A percentile compares a stretch with the other conserved stretches of the same genome.
phyloP scores from a whole-genome alignment of 169 alveolate genomes.

The Besnoitia besnoiti region DNA sequence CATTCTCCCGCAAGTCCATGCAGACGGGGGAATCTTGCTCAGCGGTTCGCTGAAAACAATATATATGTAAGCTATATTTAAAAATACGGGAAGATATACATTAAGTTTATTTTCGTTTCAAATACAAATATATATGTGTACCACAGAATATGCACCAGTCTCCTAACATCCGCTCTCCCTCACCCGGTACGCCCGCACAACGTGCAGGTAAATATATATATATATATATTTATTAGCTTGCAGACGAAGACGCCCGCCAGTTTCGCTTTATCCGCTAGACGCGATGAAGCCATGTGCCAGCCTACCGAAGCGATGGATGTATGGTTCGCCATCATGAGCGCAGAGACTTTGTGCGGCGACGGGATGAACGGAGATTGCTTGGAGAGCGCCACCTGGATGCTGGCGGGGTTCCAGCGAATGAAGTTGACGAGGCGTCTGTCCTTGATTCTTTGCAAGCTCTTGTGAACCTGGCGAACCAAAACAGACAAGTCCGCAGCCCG shows the following conservation, averaged over 20 bases:
- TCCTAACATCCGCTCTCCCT: no score
- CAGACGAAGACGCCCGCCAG: no score
- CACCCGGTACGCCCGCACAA: background rate
- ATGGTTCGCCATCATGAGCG: conserved; percentile 98
- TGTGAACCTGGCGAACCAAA: conserved; percentile 83
- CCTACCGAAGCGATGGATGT: conserved; percentile 94
- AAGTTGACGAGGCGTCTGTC: conserved; percentile 89
- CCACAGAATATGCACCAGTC: no score
- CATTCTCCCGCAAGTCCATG: background rate
- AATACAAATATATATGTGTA: no score
- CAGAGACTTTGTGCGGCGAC: conserved; percentile 96
- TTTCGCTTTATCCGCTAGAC: no score
- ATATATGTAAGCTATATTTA: background rate
- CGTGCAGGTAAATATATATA: background rate
- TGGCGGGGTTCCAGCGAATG: conserved; percentile 99
- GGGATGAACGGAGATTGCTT: conserved; percentile 96
- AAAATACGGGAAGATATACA: background rate
- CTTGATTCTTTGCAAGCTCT: conserved; percentile 92
- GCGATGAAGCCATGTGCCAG: no score
- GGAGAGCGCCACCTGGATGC: conserved; percentile 96
- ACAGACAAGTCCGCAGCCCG: no score
- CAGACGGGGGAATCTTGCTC: background rate
- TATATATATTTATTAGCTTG: conserved; percentile 59
- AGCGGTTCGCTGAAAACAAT: background rate
- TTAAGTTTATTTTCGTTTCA: no score